A percentile compares a stretch with the other conserved stretches of the same genome.
phyloP scores from a whole-genome alignment of 2,329 filamentous ascomycete genomes.

The Venturia nashicola region DNA sequence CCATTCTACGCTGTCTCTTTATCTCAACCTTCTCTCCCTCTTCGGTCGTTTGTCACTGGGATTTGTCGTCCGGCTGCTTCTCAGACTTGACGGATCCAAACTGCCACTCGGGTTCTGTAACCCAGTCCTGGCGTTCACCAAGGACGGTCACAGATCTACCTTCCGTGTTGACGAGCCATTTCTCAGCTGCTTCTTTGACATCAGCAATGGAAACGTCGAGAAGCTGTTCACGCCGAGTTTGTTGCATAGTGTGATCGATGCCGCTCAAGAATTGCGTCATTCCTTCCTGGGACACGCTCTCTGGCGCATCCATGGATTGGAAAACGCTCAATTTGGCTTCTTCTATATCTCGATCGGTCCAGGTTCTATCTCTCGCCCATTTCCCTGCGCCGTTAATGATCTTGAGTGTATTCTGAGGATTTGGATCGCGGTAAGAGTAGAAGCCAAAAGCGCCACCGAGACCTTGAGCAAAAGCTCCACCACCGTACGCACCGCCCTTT shows the following conservation, averaged over 20 bases:
- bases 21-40: background rate
- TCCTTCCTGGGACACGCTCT: slow-evolving; percentile 76
- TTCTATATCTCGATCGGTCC: slow-evolving; percentile 76
- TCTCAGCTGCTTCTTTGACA: slow-evolving; percentile 68
- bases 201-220: slow-evolving; percentile 75
- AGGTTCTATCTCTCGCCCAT: slow-evolving; percentile 71
- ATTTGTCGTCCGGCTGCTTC: background rate
- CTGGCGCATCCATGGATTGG: slow-evolving; percentile 79
- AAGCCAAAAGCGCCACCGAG: slow-evolving; percentile 83
- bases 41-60: background rate
- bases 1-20: too few relatives aligned
- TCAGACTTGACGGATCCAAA: background rate
- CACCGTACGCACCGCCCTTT: slow-evolving; percentile 93
- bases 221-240: slow-evolving; percentile 68
- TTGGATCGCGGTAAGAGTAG: slow-evolving; percentile 94
- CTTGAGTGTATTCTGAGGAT: slow-evolving; percentile 74
- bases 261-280: slow-evolving; percentile 76
- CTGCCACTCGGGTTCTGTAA: slow-evolving; percentile 34
- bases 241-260: slow-evolving; percentile 79
- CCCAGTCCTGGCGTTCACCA: slow-evolving; percentile 73
- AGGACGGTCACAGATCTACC: slow-evolving; percentile 57
- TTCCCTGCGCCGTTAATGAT: slow-evolving; percentile 74
- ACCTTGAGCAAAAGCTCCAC: slow-evolving; percentile 70
- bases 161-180: slow-evolving; percentile 55
- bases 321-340: slow-evolving; percentile 95